phyloP scores from a whole-genome alignment of 78 protist species.

The Parvularia atlantis region DNA sequence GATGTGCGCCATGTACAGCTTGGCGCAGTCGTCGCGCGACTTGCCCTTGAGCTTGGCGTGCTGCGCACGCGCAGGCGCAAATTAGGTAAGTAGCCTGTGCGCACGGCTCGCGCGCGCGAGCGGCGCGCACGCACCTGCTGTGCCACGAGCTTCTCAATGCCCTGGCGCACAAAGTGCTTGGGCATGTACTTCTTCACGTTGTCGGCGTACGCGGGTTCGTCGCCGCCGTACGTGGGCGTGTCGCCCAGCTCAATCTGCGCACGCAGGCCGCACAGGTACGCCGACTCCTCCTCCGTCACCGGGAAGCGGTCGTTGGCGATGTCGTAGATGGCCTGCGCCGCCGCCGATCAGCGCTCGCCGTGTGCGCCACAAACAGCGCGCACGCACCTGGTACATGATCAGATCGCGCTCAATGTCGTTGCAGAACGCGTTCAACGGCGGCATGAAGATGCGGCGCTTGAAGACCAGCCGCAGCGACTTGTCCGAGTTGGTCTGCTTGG shows the following conservation, averaged over 20 bases:
- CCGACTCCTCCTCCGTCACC: neutral
- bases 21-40: neutral
- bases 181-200: constrained; percentile 1
- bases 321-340: neutral
- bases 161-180: too few species aligned
- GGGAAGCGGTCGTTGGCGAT: constrained; percentile 9
- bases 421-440: neutral
- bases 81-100: too few species aligned
- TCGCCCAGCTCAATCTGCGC: constrained; percentile 9
- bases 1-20: neutral
- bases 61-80: too few species aligned
- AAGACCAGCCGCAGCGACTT: neutral
- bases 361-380: too few species aligned
- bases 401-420: neutral
- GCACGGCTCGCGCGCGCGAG: too few species aligned
- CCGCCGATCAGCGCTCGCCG: too few species aligned
- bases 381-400: neutral
- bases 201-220: too few species aligned
- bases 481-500: neutral
- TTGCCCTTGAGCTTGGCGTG: neutral
- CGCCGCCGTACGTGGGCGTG: neutral
- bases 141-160: too few species aligned
- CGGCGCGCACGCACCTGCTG: too few species aligned
- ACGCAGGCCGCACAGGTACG: constrained; percentile 1
- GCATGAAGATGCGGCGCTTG: neutral